phyloP scores from a whole-genome alignment of 345 rosid genomes.

The Isatis tinctoria region DNA sequence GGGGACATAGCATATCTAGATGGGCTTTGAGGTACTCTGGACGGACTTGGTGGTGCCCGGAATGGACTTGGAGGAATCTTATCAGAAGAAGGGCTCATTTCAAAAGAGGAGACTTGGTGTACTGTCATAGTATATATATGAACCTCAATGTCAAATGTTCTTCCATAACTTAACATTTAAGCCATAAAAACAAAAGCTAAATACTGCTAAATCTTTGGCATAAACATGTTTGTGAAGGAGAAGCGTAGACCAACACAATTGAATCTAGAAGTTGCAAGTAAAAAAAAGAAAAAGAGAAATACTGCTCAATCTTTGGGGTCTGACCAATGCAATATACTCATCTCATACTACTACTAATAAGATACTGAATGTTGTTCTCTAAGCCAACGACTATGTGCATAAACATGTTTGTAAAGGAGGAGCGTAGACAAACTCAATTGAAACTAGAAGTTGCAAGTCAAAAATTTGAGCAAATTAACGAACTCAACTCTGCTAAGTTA shows the following conservation, averaged over 20 bases:
- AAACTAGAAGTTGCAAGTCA: neutral
- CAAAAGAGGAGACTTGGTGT: slow-evolving; percentile 54
- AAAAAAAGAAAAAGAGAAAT: neutral
- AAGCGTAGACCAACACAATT: neutral
- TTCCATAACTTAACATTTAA: neutral
- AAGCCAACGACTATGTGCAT: neutral
- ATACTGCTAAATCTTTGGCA: too few species aligned
- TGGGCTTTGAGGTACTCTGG: slow-evolving; percentile 85
- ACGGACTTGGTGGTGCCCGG: slow-evolving; percentile 50
- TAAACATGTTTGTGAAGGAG: too few species aligned
- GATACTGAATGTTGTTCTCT: neutral
- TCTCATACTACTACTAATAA: neutral
- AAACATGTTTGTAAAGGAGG: neutral
- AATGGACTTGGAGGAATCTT: slow-evolving; percentile 45
- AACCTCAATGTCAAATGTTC: slow-evolving; percentile 12
- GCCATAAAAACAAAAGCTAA: too few species aligned
- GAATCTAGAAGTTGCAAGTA: neutral
- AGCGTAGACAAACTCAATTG: neutral
- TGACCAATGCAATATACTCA: neutral
- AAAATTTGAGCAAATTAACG: neutral
- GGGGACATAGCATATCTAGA: slow-evolving; percentile 74
- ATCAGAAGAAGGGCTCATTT: slow-evolving; percentile 49
- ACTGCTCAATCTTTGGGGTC: neutral
- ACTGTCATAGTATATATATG: slow-evolving; percentile 38
- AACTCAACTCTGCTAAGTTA: neutral